phyloP scores from a whole-genome alignment of 2,329 filamentous ascomycete genomes.

The Hypoxylon sp. region DNA sequence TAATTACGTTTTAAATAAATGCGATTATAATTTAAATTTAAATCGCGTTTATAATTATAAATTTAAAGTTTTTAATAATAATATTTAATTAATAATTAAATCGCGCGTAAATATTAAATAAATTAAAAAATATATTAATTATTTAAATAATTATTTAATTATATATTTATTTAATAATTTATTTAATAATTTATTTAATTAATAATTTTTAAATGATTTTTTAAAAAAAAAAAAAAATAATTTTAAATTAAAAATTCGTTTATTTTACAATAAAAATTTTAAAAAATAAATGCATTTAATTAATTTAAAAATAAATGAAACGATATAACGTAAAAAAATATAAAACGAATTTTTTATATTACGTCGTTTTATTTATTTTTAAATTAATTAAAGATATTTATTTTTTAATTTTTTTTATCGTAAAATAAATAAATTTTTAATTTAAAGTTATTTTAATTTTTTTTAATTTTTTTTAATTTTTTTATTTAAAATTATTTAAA shows the following conservation, averaged over 20 bases:
- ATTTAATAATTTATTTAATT: neutral
- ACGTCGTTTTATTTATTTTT: no score
- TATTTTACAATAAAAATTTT: neutral
- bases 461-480: no score
- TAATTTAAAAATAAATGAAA: neutral
- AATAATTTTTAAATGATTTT: neutral
- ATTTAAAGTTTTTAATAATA: no score
- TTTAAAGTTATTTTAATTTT: no score
- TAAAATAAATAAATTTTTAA: no score
- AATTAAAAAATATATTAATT: neutral
- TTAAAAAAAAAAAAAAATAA: neutral
- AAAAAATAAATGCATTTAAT: neutral
- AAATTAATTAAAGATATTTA: neutral
- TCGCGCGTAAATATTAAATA: no score
- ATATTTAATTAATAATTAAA: no score
- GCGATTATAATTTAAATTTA: neutral
- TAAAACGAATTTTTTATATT: neutral
- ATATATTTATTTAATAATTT: constrained; percentile 1
- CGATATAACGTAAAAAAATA: neutral
- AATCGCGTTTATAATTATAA: no score
- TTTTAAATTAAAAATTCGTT: neutral
- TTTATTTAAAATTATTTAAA: neutral
- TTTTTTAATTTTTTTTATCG: no score
- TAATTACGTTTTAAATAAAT: neutral
- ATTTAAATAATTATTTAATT: neutral